These are phyloP conservation scores for Lophiotrema nucula DNA, from an alignment of 495 filamentous ascomycete species.

Conservation along the genomic window DNA sequence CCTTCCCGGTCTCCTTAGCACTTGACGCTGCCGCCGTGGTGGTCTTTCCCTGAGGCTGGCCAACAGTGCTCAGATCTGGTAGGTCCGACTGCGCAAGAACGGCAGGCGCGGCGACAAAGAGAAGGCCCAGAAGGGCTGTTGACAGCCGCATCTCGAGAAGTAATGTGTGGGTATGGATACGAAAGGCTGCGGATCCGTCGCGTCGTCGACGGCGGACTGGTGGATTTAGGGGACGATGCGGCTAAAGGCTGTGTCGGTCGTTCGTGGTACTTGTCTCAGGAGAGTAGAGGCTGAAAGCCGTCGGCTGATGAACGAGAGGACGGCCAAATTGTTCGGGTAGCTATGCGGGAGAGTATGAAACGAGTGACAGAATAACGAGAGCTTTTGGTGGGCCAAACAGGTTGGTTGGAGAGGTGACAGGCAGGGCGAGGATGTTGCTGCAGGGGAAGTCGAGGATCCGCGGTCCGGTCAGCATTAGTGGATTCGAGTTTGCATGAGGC, in stretches of 20 bases:
- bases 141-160: conserved; percentile 29
- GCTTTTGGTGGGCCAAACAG: neutral
- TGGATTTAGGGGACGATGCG: conserved; percentile 20
- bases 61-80: conserved; percentile 25
- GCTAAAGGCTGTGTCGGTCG: conserved; percentile 18
- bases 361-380: conserved; percentile 33
- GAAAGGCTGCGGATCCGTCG: neutral
- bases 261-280: conserved; percentile 24
- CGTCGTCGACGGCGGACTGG: neutral
- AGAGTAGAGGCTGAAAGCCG: conserved; percentile 18
- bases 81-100: conserved; percentile 27
- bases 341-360: conserved; percentile 16
- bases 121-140: conserved; percentile 24
- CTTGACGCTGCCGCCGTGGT: neutral
- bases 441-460: conserved; percentile 2
- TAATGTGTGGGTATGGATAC: neutral
- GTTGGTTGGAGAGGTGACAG: conserved; percentile 5
- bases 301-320: neutral
- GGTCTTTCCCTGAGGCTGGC: conserved; percentile 6
- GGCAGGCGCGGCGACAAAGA: conserved; percentile 28
- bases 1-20: neutral
- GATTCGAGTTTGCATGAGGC: neutral
- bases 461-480: neutral
- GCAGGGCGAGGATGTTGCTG: conserved; percentile 8
- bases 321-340: neutral